Evolutionary conservation across 2,329 filamentous ascomycete genomes (phyloP), one percentile per base, ranked within the genome.

Genomic region (Aspergillus caelatus): DNA sequence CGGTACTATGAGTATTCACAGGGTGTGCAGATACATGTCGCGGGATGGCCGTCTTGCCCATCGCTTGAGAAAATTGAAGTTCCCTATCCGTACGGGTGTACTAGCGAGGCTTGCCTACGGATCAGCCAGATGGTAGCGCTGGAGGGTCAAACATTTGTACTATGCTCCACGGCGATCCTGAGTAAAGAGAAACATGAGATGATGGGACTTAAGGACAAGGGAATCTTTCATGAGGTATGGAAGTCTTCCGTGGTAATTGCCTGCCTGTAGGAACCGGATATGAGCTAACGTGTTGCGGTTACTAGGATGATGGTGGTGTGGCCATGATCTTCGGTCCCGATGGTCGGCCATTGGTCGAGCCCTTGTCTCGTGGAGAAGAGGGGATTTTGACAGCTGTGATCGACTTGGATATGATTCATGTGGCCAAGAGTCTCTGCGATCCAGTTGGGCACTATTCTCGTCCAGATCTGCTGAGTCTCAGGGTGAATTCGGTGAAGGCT

Each of bases 321-420:
- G 81, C 81, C 4, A 83, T 82, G 64, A 79, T 86, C 26, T 83
- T 83, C 62, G 84, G 81, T 0, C 84, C 85, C 0, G 84, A 86
- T 66, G 85, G 85, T 1, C 74, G 82, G 32, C 71, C 79, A 4
- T 67, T 86, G 48, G 80, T 77, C 3, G 76, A 81, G 43, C 70
- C 77, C 0, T 41, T 81, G 60, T 74, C 4, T 72, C 75, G 16
- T 36, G 77, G 76, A 0, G 75, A 78, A 28, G 85, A 87, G 67
- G 79, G 81, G 5, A 80, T 87, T 12, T 61, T 87, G 9, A 82
- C 79, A 61, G 84, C 83, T 0, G 83, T 87, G 62, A 68, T 87
- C 54, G 81, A 86, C 43, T 70, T 87, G 57, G 26, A 45, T 26
- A 50, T 41, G 19, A 67, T 60, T 11, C 34, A 57, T n/a, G 74